Percentiles rank a stretch among this genome's conserved stretches.
Conservation (phyloP, 116 monocot genomes). For the Phalaenopsis hybrid region DNA sequence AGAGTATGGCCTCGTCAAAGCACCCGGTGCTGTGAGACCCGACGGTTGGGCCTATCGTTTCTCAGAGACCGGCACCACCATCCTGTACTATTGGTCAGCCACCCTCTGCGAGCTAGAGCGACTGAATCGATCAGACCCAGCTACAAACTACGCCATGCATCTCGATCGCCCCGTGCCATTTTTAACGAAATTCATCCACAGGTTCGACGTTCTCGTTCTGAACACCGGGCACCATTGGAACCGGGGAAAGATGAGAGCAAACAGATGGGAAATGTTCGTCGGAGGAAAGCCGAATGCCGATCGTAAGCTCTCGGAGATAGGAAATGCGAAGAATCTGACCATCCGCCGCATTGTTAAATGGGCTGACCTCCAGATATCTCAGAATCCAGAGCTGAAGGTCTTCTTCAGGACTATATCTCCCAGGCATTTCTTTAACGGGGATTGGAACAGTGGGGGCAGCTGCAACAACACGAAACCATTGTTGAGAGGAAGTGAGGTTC, state of each 20-base stretch:
- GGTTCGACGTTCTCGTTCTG: conserved; percentile 39
- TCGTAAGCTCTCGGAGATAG: conserved; percentile 20
- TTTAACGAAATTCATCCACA: conserved; percentile 20
- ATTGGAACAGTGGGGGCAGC: conserved; percentile 49
- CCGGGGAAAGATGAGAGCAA: conserved; percentile 29
- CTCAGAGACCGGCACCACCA: conserved; percentile 29
- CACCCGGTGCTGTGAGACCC: conserved; percentile 28
- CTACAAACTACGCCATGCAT: conserved; percentile 41
- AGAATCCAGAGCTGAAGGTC: conserved; percentile 25
- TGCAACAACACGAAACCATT: conserved; percentile 38
- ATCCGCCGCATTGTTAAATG: conserved; percentile 34
- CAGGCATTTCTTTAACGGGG: conserved; percentile 49
- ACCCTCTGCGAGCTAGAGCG: conserved; percentile 36
- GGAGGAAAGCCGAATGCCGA: conserved; percentile 25
- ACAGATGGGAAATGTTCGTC: conserved; percentile 41
- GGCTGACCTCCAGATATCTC: conserved; percentile 28
- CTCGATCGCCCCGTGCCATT: conserved; percentile 36
- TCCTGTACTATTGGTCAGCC: conserved; percentile 52
- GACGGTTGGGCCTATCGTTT: conserved; percentile 47
- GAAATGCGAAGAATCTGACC: conserved; percentile 34
- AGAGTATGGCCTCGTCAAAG: conserved; percentile 25
- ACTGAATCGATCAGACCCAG: conserved; percentile 23
- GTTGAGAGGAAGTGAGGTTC: conserved; percentile 30
- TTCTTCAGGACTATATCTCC: conserved; percentile 41
- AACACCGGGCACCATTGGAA: conserved; percentile 58